phyloP scores from a whole-genome alignment of 2,329 filamentous ascomycete genomes.

The Diaporthe citriasiana region DNA sequence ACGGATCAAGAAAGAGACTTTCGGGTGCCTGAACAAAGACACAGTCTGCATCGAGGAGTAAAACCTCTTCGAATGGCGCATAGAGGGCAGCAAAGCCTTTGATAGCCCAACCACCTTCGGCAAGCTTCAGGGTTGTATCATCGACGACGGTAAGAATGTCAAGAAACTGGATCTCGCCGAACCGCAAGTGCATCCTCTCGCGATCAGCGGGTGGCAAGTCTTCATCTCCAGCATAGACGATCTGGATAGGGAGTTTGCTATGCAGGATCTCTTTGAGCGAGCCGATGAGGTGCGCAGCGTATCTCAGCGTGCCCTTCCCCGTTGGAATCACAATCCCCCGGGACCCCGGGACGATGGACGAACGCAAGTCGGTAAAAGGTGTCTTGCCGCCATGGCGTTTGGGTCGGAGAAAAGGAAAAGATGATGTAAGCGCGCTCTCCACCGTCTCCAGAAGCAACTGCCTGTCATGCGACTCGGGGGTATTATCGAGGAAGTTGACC shows the following conservation, averaged over 20 bases:
- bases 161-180: not conserved
- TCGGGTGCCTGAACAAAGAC: not conserved
- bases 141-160: not conserved
- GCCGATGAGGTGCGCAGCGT: not conserved
- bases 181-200: not conserved
- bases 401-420: slow-evolving; percentile 53
- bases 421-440: slow-evolving; percentile 47
- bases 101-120: not conserved
- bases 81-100: not conserved
- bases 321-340: not conserved
- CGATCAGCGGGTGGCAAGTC: not conserved
- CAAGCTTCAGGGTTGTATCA: not conserved
- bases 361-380: slow-evolving; percentile 52
- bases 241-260: not conserved
- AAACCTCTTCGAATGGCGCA: not conserved
- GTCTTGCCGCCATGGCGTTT: slow-evolving; percentile 53
- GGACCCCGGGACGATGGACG: slow-evolving; percentile 47
- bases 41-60: not conserved
- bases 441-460: not conserved
- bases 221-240: not conserved
- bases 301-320: not conserved
- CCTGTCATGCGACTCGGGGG: not conserved
- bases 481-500: not conserved
- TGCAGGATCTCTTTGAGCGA: not conserved
- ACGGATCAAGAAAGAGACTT: not conserved